Percentiles rank a stretch among this genome's conserved stretches.
Evolutionary conservation across 1,284 basidiomycete species (phyloP).

Genomic region (Wallemia ichthyophaga): DNA sequence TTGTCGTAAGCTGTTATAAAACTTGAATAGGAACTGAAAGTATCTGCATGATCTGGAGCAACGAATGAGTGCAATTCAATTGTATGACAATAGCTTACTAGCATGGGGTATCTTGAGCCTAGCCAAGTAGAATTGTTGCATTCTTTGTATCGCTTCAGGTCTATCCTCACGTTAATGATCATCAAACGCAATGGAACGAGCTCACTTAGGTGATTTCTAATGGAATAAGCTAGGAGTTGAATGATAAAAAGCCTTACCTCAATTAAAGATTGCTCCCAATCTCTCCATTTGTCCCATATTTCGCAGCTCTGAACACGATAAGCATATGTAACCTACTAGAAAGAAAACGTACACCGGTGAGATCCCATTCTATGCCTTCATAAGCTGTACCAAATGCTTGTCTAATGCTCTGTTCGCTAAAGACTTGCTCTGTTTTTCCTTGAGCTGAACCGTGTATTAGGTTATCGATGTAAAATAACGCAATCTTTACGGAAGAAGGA

Average conservation of each 20-base stretch:
- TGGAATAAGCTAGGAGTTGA: not conserved
- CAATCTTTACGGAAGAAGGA: not conserved
- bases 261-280: not conserved
- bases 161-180: not conserved
- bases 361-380: not conserved
- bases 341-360: not conserved
- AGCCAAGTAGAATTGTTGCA: not conserved
- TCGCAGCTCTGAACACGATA: not conserved
- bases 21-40: slow-evolving; percentile 50
- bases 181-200: too few relatives aligned
- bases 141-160: not conserved
- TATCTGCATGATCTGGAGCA: slow-evolving; percentile 27
- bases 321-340: not conserved
- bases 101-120: not conserved
- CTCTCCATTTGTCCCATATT: not conserved
- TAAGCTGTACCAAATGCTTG: not conserved
- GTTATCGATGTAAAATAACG: not conserved
- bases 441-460: not conserved
- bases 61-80: not conserved
- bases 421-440: not conserved
- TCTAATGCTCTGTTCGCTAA: not conserved
- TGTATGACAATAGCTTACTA: not conserved
- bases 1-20: slow-evolving; percentile 49
- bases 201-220: not conserved
- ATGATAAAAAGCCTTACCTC: not conserved